Conservation (phyloP, 768 basidiomycete genomes). For the Termitomyces sp. region DNA sequence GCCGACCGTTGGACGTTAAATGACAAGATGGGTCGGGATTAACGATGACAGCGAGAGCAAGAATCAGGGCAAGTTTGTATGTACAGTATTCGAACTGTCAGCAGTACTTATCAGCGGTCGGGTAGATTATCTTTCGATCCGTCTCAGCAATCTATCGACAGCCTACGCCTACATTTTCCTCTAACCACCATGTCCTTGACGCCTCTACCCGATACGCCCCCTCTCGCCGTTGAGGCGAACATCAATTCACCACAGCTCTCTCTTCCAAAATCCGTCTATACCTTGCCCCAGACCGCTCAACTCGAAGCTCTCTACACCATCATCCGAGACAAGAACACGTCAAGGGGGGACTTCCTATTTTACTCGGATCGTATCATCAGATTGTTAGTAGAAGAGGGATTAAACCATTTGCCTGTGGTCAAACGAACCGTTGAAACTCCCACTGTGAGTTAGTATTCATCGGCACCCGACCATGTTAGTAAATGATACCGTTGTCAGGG, state of each 20-base stretch:
- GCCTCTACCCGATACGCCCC: constrained; percentile 14
- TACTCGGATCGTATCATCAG: constrained; percentile 92
- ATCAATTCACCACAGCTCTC: constrained; percentile 34
- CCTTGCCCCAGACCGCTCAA: constrained; percentile 86
- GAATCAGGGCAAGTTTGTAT: too few relatives aligned
- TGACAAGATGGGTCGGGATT: too few relatives aligned
- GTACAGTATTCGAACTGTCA: too few relatives aligned
- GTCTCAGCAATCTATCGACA: too few relatives aligned
- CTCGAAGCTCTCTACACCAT: constrained; percentile 95
- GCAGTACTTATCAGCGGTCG: too few relatives aligned
- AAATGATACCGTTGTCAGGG: constrained; percentile 42
- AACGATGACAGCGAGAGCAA: too few relatives aligned
- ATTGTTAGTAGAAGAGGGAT: constrained; percentile 75
- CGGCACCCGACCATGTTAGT: background rate
- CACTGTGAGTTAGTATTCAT: constrained; percentile 48
- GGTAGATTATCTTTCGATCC: too few relatives aligned
- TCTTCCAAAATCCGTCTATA: constrained; percentile 82
- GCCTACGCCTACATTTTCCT: background rate
- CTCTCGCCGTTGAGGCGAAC: constrained; percentile 27
- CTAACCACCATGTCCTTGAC: constrained; percentile 13
- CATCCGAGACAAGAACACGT: constrained; percentile 85
- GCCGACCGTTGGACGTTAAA: too few relatives aligned
- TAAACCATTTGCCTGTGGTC: constrained; percentile 78
- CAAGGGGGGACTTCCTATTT: constrained; percentile 93
- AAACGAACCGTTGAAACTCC: constrained; percentile 80